A percentile compares a stretch with the other conserved stretches of the same genome.
phyloP scores from a whole-genome alignment of 2,329 filamentous ascomycete species.

The Lasiodiplodia sp. region DNA sequence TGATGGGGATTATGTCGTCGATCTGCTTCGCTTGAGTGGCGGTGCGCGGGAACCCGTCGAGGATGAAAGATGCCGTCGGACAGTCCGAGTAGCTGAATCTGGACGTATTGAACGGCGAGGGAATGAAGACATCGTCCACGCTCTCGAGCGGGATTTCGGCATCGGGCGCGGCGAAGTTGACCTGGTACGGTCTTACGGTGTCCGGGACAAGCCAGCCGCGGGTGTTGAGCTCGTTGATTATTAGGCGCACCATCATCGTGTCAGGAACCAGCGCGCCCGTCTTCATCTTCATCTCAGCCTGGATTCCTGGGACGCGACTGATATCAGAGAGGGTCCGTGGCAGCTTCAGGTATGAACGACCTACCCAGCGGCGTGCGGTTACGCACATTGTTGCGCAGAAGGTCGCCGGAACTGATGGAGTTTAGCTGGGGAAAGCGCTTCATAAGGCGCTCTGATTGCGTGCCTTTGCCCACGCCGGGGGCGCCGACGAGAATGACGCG shows the following conservation, averaged over 20 bases:
- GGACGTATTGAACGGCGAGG: slow-evolving; percentile 44
- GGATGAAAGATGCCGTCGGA: slow-evolving; percentile 85
- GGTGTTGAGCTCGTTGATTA: slow-evolving; percentile 84
- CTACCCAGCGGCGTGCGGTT: slow-evolving; percentile 83
- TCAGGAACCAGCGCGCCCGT: slow-evolving; percentile 90
- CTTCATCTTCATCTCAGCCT: slow-evolving; percentile 89
- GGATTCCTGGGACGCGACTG: slow-evolving; percentile 68
- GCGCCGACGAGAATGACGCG: slow-evolving; percentile 94
- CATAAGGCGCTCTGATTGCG: slow-evolving; percentile 89
- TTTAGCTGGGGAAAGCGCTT: slow-evolving; percentile 86
- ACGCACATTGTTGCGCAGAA: slow-evolving; percentile 92
- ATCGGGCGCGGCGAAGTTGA: slow-evolving; percentile 48
- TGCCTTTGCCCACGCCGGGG: slow-evolving; percentile 97
- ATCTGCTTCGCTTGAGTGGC: slow-evolving; percentile 79
- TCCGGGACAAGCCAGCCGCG: slow-evolving; percentile 78
- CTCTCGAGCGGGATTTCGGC: slow-evolving; percentile 37
- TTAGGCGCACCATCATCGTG: slow-evolving; percentile 88
- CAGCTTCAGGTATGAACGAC: slow-evolving; percentile 35
- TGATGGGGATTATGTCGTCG: slow-evolving; percentile 87
- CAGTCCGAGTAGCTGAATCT: slow-evolving; percentile 65
- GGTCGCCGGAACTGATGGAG: slow-evolving; percentile 91
- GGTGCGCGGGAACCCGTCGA: slow-evolving; percentile 95
- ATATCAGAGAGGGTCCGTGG: slow-evolving; percentile 2
- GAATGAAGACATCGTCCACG: slow-evolving; percentile 52
- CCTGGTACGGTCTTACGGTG: slow-evolving; percentile 55